Evolutionary conservation across 176 grass and related monocot genomes (phyloP), one percentile per base, ranked within the genome.

Genomic region (Carex kokanica): DNA sequence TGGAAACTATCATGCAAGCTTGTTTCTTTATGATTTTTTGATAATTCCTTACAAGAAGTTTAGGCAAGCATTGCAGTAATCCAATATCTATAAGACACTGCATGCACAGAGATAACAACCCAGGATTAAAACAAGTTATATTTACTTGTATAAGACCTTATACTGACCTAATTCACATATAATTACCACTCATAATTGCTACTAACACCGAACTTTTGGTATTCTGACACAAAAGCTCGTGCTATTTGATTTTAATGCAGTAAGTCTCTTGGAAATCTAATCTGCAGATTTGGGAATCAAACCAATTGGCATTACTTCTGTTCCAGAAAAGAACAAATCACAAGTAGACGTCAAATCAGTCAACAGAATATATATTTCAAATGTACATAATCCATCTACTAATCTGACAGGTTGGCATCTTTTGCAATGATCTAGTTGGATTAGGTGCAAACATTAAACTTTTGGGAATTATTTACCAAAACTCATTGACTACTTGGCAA

Each of bases 1-100:
- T 97, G 64, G 90, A 92, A 84, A 92, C 36, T 89, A 86, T 84
- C 85, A 94, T 63, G 61, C 90, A 91, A 56, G 83, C 85, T 87
- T 92, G 88, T 80, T 94, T 94, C 85, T 88, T 94, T 67, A 97
- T 89, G 81, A 38, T 67, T 14, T 84, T 91, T 64, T 80, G 63
- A 23, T 92, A 85, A 84, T 80, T 86, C 16, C 66, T 83, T 53
- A 21, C 57, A 53, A 97, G 67, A 60, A 94, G 55, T 45, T 61
- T 88, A 6, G 31, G 71, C 60, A 92, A 80, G 68, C 53, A 91
- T 88, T 79, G 88, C 60, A 97, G 85, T 61, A 90, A 47, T 78
- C 73, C 78, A 63, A 64, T 85, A 67, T 92, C 90, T 82, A 97
- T n/a, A 80, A 97, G 56, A 56, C 87, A 27, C 94, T 94, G 92